These are phyloP conservation scores for Chaetomiaceae sp. DNA, from an alignment of 2,329 filamentous ascomycete genomes.

Conservation along the genomic window DNA sequence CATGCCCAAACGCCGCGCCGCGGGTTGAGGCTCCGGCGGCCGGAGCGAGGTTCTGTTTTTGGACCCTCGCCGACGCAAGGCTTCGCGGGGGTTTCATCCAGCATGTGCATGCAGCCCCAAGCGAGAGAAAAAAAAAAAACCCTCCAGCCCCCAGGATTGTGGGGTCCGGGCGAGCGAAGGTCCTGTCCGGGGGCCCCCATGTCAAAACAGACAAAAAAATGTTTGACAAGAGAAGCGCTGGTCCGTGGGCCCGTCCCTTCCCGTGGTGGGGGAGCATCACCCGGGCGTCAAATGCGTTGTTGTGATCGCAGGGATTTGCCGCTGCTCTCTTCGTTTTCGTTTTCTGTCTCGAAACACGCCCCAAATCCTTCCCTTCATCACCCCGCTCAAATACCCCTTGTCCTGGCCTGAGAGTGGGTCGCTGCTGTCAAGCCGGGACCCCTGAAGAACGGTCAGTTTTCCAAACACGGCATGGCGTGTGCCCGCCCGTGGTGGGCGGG, in stretches of 20 bases:
- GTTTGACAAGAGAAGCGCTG: neutral
- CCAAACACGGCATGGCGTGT: neutral
- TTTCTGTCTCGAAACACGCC: neutral
- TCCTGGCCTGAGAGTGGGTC: too few relatives aligned
- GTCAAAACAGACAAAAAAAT: neutral
- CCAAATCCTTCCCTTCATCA: too few relatives aligned
- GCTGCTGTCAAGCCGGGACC: neutral
- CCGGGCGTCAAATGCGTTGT: too few relatives aligned
- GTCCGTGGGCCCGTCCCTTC: neutral
- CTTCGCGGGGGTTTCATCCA: neutral
- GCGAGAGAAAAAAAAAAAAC: too few relatives aligned
- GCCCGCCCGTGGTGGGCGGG: too few relatives aligned
- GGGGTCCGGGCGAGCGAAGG: neutral
- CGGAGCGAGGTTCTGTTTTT: constrained; percentile 1
- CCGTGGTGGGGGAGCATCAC: constrained; percentile 1
- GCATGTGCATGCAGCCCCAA: neutral
- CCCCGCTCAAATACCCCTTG: too few relatives aligned
- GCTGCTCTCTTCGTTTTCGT: too few relatives aligned
- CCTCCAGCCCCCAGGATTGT: neutral
- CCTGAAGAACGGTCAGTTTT: neutral
- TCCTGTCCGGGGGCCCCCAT: too few relatives aligned
- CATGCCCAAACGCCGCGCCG: neutral
- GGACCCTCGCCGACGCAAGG: neutral
- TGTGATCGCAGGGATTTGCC: too few relatives aligned
- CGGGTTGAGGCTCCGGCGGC: neutral